Percentiles rank a stretch among this genome's conserved stretches.
Evolutionary conservation across 495 filamentous ascomycete species (phyloP).

Genomic region (Aspergillus mulundensis): DNA sequence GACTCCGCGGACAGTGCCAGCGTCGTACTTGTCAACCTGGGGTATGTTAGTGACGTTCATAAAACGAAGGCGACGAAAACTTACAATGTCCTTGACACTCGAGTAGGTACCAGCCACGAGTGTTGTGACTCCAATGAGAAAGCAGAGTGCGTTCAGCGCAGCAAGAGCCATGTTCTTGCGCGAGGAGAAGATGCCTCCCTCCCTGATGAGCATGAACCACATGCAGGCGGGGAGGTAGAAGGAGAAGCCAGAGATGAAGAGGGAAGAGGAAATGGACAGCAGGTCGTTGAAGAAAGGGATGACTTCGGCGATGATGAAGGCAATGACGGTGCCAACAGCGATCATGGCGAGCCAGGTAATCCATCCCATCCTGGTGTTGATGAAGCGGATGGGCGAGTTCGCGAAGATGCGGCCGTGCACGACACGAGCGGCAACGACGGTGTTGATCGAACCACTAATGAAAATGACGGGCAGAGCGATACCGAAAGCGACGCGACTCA

Average conservation of each 20-base stretch:
- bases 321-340: constrained; percentile 49
- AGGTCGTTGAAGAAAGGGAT: constrained; percentile 66
- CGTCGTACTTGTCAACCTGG: constrained; percentile 41
- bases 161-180: constrained; percentile 29
- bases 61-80: constrained; percentile 6
- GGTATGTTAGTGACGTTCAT: neutral
- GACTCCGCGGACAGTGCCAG: constrained; percentile 37
- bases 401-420: constrained; percentile 57
- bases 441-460: constrained; percentile 61
- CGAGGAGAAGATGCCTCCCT: constrained; percentile 20
- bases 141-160: constrained; percentile 17
- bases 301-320: constrained; percentile 62
- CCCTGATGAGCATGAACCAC: constrained; percentile 55
- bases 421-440: constrained; percentile 53
- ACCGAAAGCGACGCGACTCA: constrained; percentile 68
- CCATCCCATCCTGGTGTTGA: constrained; percentile 56
- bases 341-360: constrained; percentile 55
- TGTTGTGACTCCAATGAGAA: constrained; percentile 26
- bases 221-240: constrained; percentile 62
- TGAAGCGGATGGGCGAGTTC: constrained; percentile 50
- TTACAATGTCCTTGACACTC: constrained; percentile 53
- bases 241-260: constrained; percentile 63
- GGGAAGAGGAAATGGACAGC: constrained; percentile 53
- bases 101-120: constrained; percentile 52
- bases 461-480: constrained; percentile 70